phyloP scores from a whole-genome alignment of 2,329 filamentous ascomycete genomes.

The Plenodomus tracheiphilus region DNA sequence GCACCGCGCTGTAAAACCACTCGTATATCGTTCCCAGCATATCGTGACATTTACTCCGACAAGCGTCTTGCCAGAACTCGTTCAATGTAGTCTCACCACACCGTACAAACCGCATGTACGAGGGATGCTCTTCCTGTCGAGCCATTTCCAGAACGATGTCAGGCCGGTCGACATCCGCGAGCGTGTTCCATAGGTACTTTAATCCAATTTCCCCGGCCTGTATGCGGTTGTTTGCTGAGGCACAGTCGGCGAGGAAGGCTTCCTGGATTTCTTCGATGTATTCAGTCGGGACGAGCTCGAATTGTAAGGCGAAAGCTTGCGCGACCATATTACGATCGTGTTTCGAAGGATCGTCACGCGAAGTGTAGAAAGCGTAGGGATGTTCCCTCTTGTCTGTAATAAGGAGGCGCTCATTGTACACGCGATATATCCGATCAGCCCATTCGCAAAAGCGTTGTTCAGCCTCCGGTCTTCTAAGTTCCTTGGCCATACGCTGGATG shows the following conservation, averaged over 20 bases:
- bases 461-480: constrained; percentile 12
- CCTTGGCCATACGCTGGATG: constrained; percentile 43
- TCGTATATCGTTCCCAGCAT: constrained; percentile 56
- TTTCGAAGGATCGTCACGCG: constrained; percentile 36
- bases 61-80: constrained; percentile 52
- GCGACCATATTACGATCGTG: constrained; percentile 46
- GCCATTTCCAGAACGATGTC: constrained; percentile 50
- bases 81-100: constrained; percentile 50
- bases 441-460: constrained; percentile 20
- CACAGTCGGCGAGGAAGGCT: constrained; percentile 33
- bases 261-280: constrained; percentile 28
- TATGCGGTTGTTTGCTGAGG: constrained; percentile 35
- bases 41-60: constrained; percentile 52
- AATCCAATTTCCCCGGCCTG: constrained; percentile 50
- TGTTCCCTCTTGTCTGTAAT: constrained; percentile 24
- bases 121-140: constrained; percentile 53
- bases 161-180: constrained; percentile 44
- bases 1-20: constrained; percentile 51
- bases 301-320: constrained; percentile 46
- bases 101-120: constrained; percentile 54
- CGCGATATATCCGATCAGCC: constrained; percentile 23
- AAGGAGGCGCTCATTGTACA: constrained; percentile 26
- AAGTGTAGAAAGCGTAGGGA: constrained; percentile 48
- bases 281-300: constrained; percentile 32
- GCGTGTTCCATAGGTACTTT: constrained; percentile 49